These are phyloP conservation scores for Basidioascus undulatus DNA, from an alignment of 768 basidiomycete species.

Conservation along the genomic window DNA sequence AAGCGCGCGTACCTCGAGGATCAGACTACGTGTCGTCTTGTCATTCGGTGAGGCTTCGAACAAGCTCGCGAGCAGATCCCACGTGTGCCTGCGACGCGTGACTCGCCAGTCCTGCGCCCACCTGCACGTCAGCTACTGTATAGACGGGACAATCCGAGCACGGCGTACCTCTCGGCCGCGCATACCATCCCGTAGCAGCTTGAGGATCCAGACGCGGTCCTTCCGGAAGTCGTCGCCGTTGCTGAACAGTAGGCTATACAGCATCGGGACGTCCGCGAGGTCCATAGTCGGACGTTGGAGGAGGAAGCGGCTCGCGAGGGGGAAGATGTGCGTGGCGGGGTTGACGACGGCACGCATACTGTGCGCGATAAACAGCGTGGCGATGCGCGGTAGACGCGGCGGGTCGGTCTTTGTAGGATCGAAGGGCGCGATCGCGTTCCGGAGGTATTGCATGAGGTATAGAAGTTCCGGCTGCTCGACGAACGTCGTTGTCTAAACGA, in stretches of 20 bases:
- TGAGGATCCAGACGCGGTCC: conserved; percentile 71
- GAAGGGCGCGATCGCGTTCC: too few species aligned
- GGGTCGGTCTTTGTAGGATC: too few species aligned
- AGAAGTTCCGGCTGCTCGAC: too few species aligned
- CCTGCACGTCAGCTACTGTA: too few species aligned
- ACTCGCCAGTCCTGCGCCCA: conserved; percentile 57
- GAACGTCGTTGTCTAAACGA: too few species aligned
- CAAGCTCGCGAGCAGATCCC: conserved; percentile 63
- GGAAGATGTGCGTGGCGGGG: conserved; percentile 68
- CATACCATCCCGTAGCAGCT: conserved; percentile 61
- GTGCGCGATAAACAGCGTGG: conserved; percentile 54
- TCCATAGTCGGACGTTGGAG: conserved; percentile 67
- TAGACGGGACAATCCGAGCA: too few species aligned
- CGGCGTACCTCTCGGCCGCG: too few species aligned
- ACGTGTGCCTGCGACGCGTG: conserved; percentile 56
- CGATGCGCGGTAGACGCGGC: conserved; percentile 43
- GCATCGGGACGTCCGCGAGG: conserved; percentile 54
- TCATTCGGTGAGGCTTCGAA: conserved; percentile 45
- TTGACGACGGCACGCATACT: conserved; percentile 60
- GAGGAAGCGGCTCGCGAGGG: conserved; percentile 58
- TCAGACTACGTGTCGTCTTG: conserved; percentile 26
- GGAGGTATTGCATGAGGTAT: too few species aligned
- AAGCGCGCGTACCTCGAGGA: conserved; percentile 35
- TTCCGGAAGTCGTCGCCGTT: conserved; percentile 54
- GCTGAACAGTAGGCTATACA: conserved; percentile 67